phyloP scores from a whole-genome alignment of 257 asterid species.

The Datura wrightii region DNA sequence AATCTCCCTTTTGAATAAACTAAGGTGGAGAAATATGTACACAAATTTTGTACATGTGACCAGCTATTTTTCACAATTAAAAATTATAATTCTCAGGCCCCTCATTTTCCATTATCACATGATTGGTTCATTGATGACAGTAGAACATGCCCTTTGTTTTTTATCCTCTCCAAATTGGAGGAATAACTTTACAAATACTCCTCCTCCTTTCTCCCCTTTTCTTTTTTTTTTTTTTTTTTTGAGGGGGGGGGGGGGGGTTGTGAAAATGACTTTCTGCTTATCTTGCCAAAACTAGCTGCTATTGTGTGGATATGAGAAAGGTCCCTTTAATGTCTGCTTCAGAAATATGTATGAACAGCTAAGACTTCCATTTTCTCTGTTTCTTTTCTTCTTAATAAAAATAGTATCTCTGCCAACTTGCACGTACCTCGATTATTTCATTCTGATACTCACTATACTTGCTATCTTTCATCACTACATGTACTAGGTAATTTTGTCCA shows the following conservation, averaged over 20 bases:
- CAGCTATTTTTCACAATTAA: neutral
- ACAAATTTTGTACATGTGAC: constrained; percentile 17
- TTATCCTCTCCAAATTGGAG: neutral
- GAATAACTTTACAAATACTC: neutral
- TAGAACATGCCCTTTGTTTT: constrained; percentile 8
- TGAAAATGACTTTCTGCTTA: neutral
- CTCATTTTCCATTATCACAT: neutral
- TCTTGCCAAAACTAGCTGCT: neutral
- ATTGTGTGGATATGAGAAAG: neutral
- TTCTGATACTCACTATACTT: neutral
- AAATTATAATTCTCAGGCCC: neutral
- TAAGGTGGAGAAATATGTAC: neutral
- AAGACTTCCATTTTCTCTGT: neutral
- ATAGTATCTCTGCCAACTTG: neutral
- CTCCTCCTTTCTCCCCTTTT: neutral
- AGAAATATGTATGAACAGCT: neutral
- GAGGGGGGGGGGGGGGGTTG: too few species aligned
- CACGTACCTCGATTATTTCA: neutral
- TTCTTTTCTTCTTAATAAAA: neutral
- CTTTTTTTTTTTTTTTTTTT: neutral
- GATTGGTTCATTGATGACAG: neutral
- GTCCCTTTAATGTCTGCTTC: neutral
- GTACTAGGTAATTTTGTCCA: neutral
- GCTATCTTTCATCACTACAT: neutral
- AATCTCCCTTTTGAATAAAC: neutral